Evolutionary conservation across 495 filamentous ascomycete genomes (phyloP).

Genomic region (Penicillium angulare): DNA sequence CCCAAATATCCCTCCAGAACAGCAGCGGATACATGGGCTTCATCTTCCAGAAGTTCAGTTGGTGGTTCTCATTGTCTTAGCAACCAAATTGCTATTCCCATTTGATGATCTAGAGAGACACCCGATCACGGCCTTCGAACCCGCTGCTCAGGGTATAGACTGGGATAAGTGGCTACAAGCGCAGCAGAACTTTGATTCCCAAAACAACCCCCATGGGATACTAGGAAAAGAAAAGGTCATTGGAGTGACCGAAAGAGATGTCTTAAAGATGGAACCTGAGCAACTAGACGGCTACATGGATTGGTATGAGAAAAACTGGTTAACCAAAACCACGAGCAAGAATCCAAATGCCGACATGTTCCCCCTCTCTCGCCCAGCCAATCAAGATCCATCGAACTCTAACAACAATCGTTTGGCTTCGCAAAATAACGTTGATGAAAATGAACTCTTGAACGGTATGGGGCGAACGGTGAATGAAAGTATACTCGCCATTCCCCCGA

Average conservation of each 20-base stretch:
- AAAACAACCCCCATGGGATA: constrained; percentile 19
- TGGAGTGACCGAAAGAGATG: constrained; percentile 61
- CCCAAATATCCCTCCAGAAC: constrained; percentile 32
- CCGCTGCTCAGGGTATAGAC: constrained; percentile 59
- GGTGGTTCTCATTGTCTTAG: constrained; percentile 68
- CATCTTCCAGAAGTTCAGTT: constrained; percentile 72
- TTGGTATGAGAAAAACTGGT: constrained; percentile 80
- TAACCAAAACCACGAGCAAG: constrained; percentile 36
- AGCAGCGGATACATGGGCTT: constrained; percentile 27
- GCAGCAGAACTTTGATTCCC: constrained; percentile 42
- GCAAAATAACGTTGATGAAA: not conserved
- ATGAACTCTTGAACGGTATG: constrained; percentile 31
- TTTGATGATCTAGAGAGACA: constrained; percentile 62
- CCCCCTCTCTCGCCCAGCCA: constrained; percentile 25
- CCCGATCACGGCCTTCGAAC: constrained; percentile 56
- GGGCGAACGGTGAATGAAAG: constrained; percentile 38
- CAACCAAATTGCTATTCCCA: constrained; percentile 75
- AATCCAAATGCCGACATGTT: constrained; percentile 53
- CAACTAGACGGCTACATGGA: constrained; percentile 83
- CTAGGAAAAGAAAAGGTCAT: constrained; percentile 43
- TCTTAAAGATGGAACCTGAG: constrained; percentile 62
- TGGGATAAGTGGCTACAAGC: constrained; percentile 69
- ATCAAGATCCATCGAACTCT: not conserved
- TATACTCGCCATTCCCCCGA: constrained; percentile 29
- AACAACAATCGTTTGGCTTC: not conserved